These are phyloP conservation scores for Albugo laibachii DNA, from an alignment of 352 stramenopile species.

Conservation along the genomic window DNA sequence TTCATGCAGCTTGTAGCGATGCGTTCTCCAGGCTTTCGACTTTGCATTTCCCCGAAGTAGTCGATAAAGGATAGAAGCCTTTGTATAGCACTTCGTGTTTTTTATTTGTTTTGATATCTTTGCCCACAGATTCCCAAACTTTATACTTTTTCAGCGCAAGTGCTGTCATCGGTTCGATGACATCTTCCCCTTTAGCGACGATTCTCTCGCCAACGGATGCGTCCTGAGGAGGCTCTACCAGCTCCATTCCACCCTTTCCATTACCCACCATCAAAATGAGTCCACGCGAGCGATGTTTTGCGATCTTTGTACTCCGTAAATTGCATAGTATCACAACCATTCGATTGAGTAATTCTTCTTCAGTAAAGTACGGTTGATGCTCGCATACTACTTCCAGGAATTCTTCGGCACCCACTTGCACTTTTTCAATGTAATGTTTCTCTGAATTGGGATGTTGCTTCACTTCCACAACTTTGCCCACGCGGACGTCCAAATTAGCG, in stretches of 20 bases:
- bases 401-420: conserved; percentile 55
- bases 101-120: conserved; percentile 57
- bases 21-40: too few relatives aligned
- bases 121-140: conserved; percentile 51
- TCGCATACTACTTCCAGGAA: conserved; percentile 57
- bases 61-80: conserved; percentile 17
- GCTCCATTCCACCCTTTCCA: conserved; percentile 31
- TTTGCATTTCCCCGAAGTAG: too few relatives aligned
- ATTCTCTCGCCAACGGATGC: conserved; percentile 49
- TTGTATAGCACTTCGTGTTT: conserved; percentile 56
- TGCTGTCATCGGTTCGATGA: conserved; percentile 41
- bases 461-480: conserved; percentile 48
- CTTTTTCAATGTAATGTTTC: conserved; percentile 52
- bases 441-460: conserved; percentile 44
- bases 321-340: conserved; percentile 60
- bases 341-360: conserved; percentile 45
- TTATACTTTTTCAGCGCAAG: conserved; percentile 80
- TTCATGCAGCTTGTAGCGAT: too few relatives aligned
- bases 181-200: conserved; percentile 47
- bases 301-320: conserved; percentile 56
- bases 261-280: conserved; percentile 31
- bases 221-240: conserved; percentile 36
- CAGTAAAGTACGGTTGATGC: conserved; percentile 51
- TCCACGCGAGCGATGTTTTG: conserved; percentile 35
- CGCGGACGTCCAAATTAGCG: conserved; percentile 38